Percentiles rank a stretch among this genome's conserved stretches.
Evolutionary conservation across 2,329 filamentous ascomycete genomes (phyloP).

Genomic region (Graphiopsis chlorocephala): DNA sequence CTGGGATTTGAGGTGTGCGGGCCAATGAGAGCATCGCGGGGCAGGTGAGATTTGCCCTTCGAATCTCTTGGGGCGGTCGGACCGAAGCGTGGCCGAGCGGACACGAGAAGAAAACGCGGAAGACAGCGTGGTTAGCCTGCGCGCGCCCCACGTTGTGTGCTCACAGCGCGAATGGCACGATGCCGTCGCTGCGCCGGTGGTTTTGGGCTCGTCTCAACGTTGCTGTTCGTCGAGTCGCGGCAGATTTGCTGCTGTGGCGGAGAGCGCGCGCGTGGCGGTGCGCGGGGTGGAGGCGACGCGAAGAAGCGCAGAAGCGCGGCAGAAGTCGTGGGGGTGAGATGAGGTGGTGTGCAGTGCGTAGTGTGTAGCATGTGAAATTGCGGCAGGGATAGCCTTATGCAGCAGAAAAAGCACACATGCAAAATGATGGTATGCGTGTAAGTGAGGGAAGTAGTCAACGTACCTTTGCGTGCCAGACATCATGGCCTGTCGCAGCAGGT

Average conservation of each 20-base stretch:
- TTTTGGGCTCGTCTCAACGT: slow-evolving; percentile 10
- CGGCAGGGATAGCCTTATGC: slow-evolving; percentile 4
- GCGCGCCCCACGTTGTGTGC: slow-evolving; percentile 5
- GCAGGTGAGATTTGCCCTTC: slow-evolving; percentile 3
- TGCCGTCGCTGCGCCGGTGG: slow-evolving; percentile 6
- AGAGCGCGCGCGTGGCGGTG: slow-evolving; percentile 12
- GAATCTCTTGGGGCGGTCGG: slow-evolving; percentile 9
- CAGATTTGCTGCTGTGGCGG: slow-evolving; percentile 16
- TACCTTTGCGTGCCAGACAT: slow-evolving; percentile 49
- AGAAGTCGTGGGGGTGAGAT: slow-evolving; percentile 10
- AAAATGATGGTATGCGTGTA: not conserved
- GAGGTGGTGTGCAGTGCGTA: not conserved
- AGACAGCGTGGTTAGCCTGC: not conserved
- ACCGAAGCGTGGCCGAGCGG: slow-evolving; percentile 12
- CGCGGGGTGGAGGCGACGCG: slow-evolving; percentile 2
- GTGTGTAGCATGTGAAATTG: slow-evolving; percentile 18
- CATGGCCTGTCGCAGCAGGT: slow-evolving; percentile 58
- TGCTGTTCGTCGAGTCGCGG: not conserved
- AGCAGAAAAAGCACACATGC: not conserved
- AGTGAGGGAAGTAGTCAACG: slow-evolving; percentile 29
- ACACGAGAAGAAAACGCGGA: slow-evolving; percentile 14
- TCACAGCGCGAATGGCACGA: slow-evolving; percentile 15
- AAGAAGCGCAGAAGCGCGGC: not conserved
- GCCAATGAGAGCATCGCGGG: slow-evolving; percentile 18
- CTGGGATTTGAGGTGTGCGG: slow-evolving; percentile 19